Percentiles rank a stretch among this genome's conserved stretches.
Evolutionary conservation across 2,329 filamentous ascomycete genomes (phyloP).

Genomic region (Penicillium crustosum): DNA sequence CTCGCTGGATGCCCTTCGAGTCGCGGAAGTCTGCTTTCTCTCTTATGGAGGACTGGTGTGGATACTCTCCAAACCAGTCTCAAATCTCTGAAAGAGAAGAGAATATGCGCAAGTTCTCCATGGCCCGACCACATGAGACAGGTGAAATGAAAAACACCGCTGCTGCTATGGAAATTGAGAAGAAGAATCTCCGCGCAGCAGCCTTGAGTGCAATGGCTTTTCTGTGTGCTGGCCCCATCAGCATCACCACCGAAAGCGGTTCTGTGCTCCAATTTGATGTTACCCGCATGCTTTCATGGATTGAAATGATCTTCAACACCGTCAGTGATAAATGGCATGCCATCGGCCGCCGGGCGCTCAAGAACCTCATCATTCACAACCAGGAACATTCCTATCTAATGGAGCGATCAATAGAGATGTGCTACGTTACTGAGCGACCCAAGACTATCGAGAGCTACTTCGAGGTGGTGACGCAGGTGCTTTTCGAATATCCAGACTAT

Average conservation of each 20-base stretch:
- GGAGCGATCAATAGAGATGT: conserved; percentile 86
- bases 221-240: conserved; percentile 79
- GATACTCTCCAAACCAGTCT: conserved; percentile 85
- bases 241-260: conserved; percentile 82
- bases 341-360: conserved; percentile 83
- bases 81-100: conserved; percentile 82
- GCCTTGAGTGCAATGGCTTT: conserved; percentile 94
- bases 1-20: conserved; percentile 96
- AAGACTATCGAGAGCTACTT: conserved; percentile 96
- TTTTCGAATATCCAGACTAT: conserved; percentile 80
- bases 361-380: conserved; percentile 88
- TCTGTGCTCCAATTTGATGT: conserved; percentile 89
- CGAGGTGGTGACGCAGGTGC: conserved; percentile 81
- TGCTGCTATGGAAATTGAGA: conserved; percentile 95
- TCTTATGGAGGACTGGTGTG: conserved; percentile 99
- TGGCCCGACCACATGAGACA: conserved; percentile 71
- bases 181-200: conserved; percentile 83
- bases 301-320: conserved; percentile 90
- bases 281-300: conserved; percentile 88
- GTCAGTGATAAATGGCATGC: conserved; percentile 88
- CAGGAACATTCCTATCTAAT: conserved; percentile 80
- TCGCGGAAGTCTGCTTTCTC: conserved; percentile 92
- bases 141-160: conserved; percentile 76
- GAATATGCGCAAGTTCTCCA: conserved; percentile 79
- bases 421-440: conserved; percentile 75